Conservation (phyloP, 2,329 filamentous ascomycete genomes). For the Emmonsiellopsis sp. region DNA sequence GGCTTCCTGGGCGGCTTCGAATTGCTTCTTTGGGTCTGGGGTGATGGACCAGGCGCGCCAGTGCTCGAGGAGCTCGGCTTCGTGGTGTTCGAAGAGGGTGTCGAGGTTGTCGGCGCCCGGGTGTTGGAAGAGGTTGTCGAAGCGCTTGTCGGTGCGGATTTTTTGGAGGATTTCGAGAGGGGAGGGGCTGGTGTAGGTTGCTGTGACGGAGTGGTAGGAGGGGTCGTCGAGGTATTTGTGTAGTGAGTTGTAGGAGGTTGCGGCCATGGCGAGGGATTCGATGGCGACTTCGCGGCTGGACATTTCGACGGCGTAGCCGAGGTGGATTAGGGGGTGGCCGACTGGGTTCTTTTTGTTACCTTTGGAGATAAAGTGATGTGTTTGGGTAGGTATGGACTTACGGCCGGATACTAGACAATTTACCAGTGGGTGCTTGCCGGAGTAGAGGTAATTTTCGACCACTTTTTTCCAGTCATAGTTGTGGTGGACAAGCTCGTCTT, state of each 20-base stretch:
- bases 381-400: slow-evolving; percentile 40
- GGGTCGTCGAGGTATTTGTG: slow-evolving; percentile 62
- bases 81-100: slow-evolving; percentile 58
- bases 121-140: slow-evolving; percentile 56
- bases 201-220: slow-evolving; percentile 46
- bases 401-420: slow-evolving; percentile 70
- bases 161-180: slow-evolving; percentile 63
- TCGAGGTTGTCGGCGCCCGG: slow-evolving; percentile 56
- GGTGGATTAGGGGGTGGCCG: slow-evolving; percentile 84
- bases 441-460: slow-evolving; percentile 65
- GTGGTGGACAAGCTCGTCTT: slow-evolving; percentile 71
- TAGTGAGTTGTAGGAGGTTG: slow-evolving; percentile 48
- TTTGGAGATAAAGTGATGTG: background rate
- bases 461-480: slow-evolving; percentile 79
- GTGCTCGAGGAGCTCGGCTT: slow-evolving; percentile 67
- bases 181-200: slow-evolving; percentile 51
- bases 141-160: slow-evolving; percentile 58
- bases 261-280: slow-evolving; percentile 68
- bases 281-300: slow-evolving; percentile 77
- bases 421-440: slow-evolving; percentile 60
- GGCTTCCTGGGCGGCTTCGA: slow-evolving; percentile 57
- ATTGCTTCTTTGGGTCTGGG: slow-evolving; percentile 58
- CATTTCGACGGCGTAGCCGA: slow-evolving; percentile 89
- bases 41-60: slow-evolving; percentile 77
- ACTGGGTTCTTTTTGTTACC: slow-evolving; percentile 41